Evolutionary conservation across 352 stramenopile genomes (phyloP), one percentile per base, ranked within the genome.

Genomic region (Plasmopara viticola): DNA sequence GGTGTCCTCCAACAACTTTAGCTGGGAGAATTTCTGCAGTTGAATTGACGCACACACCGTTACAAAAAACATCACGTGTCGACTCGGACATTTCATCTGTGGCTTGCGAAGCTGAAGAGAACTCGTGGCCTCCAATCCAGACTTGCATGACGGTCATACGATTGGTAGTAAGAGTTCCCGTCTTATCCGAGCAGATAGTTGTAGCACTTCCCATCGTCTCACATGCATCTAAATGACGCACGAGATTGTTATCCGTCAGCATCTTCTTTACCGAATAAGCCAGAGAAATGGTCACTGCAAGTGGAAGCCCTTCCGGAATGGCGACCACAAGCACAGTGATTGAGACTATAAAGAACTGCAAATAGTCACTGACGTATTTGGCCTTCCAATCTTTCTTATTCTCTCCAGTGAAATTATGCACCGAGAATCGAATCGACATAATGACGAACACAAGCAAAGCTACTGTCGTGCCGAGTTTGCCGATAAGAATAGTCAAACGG

Each of bases 151-250:
- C 90, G 4, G 95, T 97, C 96, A 99, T 99, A 12, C 88, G 76
- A 61, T 98, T 98, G 46, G 97, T 93, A 9, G 96, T 99, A 6
- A 99, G 78, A 15, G 95, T 99, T 39, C 69, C 96, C 2, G 95
- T 98, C 79, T 99, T 99, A 78, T 99, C 96, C 35, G 89, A 98
- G 74, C 94, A 98, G 60, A 98, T 98, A 10, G 90, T 93, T 10
- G 95, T 98, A 0, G 95, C 91, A 57, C 79, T 95, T 57, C 95
- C 94, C 74, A 98, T 95, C 37, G 94, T 98, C 66, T 96, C 88
- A 58, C 83, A 95, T 0, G 82, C 82, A 35, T 92, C 78, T 42
- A 97, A 55, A 63, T 95, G 80, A 15, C 81, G 84, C 43, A 96
- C 87, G 9, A 95, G 74, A 56, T 93, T 94, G 64, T 95, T 95